Percentiles rank a stretch among this genome's conserved stretches.
Evolutionary conservation across 306 rosid genomes (phyloP).

Genomic region (Vigna angularis): DNA sequence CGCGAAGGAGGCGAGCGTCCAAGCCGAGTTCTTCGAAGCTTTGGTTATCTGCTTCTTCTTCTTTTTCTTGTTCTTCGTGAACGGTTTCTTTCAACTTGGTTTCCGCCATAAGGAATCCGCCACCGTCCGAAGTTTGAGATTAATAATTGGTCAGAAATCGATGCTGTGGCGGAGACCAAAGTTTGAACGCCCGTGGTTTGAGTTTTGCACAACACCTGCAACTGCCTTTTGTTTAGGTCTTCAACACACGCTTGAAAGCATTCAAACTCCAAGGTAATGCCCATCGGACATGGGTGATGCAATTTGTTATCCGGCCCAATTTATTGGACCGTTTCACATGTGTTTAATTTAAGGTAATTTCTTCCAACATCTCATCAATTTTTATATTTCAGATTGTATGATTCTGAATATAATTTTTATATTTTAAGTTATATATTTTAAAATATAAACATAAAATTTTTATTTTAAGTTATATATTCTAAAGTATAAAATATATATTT

Average conservation of each 20-base stretch:
- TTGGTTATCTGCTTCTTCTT: slow-evolving; percentile 36
- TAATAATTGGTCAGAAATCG: neutral
- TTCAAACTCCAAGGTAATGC: neutral
- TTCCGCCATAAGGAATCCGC: slow-evolving; percentile 34
- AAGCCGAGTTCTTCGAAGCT: slow-evolving; percentile 77
- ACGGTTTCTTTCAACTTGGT: slow-evolving; percentile 41
- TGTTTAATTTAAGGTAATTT: too few species aligned
- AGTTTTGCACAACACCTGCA: neutral
- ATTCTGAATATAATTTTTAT: too few species aligned
- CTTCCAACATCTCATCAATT: too few species aligned
- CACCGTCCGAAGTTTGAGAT: neutral
- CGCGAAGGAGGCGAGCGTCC: slow-evolving; percentile 69
- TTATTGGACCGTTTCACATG: neutral
- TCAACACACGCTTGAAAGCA: neutral
- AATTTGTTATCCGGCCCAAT: neutral
- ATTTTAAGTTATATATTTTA: too few species aligned
- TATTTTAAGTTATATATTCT: too few species aligned
- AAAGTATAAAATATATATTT: too few species aligned
- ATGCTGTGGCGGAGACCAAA: neutral
- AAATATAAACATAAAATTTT: too few species aligned
- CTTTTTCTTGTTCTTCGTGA: slow-evolving; percentile 32
- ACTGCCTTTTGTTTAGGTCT: slow-evolving; percentile 10
- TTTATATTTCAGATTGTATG: too few species aligned
- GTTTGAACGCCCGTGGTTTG: slow-evolving; percentile 13
- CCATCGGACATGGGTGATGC: neutral